Evolutionary conservation across 768 basidiomycete species (phyloP), one percentile per base, ranked within the genome.

Genomic region (Krasilnikovozyma curviuscula): DNA sequence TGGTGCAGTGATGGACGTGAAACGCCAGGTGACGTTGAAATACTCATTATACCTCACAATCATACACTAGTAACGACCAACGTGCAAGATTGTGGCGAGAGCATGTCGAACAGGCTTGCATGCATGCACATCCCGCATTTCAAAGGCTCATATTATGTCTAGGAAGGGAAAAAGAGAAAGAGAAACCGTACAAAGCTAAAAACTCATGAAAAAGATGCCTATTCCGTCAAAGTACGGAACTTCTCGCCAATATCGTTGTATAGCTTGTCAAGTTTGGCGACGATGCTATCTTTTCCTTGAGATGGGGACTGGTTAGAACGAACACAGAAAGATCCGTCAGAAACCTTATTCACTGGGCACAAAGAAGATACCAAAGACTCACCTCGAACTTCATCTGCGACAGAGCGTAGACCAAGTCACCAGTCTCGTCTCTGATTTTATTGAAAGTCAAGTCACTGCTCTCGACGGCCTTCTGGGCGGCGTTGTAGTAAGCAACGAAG

Each of bases 341-440:
- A 23, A 35, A 30, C 57, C 57, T 59, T 27, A 28, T 28, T 39
- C 47, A 45, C 50, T 21, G 29, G 18, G n/a, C 12, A 34, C 24
- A 19, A 27, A 27, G 12, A n/a, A 13, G 24, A 24, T 37, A 37
- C 28, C 4, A n/a, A n/a, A 29, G 10, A 55, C 75, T 41, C 58
- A 85, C 86, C 78, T 93, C 86, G 61, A 93, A 95, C 65, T 95
- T 97, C 86, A 91, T 89, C 66, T 97, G 89, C 39, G 86, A 91
- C n/a, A 98, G 76, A 65, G 88, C 85, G 71, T 80, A 97, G 75
- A 88, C 82, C 52, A 93, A 66, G 59, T 98, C 93, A 43, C 73
- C 68, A 4, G 84, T 74, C 13, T 77, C 70, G 55, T 95, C 89
- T 61, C 82, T 82, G 65, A 97, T 80, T 71, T 77, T 78, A 29